These are phyloP conservation scores for Aureobasidium sp. DNA, from an alignment of 2,329 filamentous ascomycete genomes.

Conservation along the genomic window DNA sequence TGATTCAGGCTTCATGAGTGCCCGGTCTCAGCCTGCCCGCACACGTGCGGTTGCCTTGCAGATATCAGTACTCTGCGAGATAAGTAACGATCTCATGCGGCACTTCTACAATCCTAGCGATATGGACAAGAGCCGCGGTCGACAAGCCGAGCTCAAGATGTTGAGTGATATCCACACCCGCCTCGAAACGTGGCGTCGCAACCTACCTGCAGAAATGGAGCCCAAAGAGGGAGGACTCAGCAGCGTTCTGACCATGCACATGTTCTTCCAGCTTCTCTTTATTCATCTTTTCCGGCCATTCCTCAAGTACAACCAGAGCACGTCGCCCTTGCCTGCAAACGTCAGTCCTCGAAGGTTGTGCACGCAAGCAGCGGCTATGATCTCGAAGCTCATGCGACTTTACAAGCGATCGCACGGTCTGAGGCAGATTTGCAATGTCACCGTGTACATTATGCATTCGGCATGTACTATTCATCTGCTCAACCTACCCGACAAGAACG, in stretches of 20 bases:
- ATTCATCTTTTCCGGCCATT: conserved; percentile 95
- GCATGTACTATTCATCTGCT: conserved; percentile 92
- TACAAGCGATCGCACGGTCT: conserved; percentile 91
- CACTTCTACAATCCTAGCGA: conserved; percentile 74
- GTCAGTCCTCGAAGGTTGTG: conserved; percentile 88
- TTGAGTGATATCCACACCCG: conserved; percentile 85
- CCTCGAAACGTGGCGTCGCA: conserved; percentile 80
- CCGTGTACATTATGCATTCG: conserved; percentile 90
- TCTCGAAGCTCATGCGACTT: conserved; percentile 87
- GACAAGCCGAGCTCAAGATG: conserved; percentile 81
- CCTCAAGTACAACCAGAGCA: conserved; percentile 75
- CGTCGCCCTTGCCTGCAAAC: conserved; percentile 76
- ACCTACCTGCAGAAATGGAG: conserved; percentile 78
- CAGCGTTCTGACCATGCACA: conserved; percentile 77
- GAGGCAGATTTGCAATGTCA: conserved; percentile 91
- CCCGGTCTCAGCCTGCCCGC: conserved; percentile 69
- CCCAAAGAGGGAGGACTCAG: conserved; percentile 83
- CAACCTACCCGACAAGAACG: conserved; percentile 87
- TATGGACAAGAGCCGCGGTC: conserved; percentile 57
- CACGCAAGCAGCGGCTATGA: conserved; percentile 78
- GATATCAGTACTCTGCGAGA: conserved; percentile 78
- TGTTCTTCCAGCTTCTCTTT: conserved; percentile 95
- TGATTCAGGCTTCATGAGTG: conserved; percentile 68
- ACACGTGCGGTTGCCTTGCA: conserved; percentile 77
- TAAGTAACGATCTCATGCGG: conserved; percentile 81